Evolutionary conservation across 129 eudicot species (phyloP), one percentile per base, ranked within the genome.

Genomic region (Centrapalus pauciflorus): DNA sequence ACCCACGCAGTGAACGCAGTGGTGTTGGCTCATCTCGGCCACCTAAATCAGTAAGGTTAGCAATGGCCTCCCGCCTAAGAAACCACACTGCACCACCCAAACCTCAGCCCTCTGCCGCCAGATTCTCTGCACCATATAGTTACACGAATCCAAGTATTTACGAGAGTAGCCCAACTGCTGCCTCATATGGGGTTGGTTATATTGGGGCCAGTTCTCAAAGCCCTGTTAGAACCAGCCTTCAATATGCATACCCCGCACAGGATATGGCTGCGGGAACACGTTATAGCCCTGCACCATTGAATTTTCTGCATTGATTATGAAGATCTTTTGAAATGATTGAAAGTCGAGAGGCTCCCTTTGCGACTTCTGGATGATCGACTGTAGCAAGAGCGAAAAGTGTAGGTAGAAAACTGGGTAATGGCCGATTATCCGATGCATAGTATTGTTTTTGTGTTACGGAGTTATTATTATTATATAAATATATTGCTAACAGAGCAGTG

Each of bases 11-110:
- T 8, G 74, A 66, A 25, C 48, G 70, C 26, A 33, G 67, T 19
- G 58, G 75, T 9, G 64, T 66, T 8, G 16, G 77, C 66, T 77
- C 80, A 23, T 64, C 51, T 20, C 82, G 82, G 23, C 83, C 77
- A 3, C 71, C 80, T 6, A 81, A 81, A 69, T 32, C 63, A 0
- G 74, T 48, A 26, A 29, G 78, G 55, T 62, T 49, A 41, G 69
- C 79, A 9, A 68, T 28, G 49, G 5, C 82, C 8, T 73, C 81
- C 61, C 76, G 72, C 32, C 76, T 37, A 41, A 72, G 82, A 50
- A 62, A 68, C 51, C 64, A 40, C 26, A 64, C 61, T 61, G 38
- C 40, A 56, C 34, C 72, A 0, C 81, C 65, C 5, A 27, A 71
- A 2, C 70, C 55, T 17, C 82, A 64, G 25, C 62, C 73, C 5